These are phyloP conservation scores for Fraxinus dipetala DNA, from an alignment of 305 asterid species.

Conservation along the genomic window DNA sequence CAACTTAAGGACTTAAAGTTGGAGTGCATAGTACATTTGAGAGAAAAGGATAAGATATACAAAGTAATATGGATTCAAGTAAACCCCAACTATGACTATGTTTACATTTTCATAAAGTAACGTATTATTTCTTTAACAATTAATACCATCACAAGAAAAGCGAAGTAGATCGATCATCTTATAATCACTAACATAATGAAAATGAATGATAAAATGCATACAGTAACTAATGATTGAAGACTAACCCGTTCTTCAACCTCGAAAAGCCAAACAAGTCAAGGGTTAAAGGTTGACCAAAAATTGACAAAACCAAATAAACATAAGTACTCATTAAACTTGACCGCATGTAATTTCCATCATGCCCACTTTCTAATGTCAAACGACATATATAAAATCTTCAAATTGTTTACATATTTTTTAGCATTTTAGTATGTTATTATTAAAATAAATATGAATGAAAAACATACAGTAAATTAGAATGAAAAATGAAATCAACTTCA, in stretches of 20 bases:
- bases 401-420: no score
- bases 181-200: neutral
- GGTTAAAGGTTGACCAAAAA: neutral
- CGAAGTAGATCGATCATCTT: neutral
- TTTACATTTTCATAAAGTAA: neutral
- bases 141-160: neutral
- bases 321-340: neutral
- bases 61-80: neutral
- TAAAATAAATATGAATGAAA: neutral
- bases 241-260: neutral
- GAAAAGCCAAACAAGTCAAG: neutral
- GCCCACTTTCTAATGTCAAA: neutral
- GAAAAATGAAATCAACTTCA: no score
- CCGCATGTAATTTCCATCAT: no score
- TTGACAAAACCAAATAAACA: neutral
- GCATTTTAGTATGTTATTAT: neutral
- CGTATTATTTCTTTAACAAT: neutral
- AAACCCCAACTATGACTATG: neutral
- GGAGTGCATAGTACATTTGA: neutral
- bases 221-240: neutral
- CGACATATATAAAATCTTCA: neutral
- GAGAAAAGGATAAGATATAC: neutral
- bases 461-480: no score
- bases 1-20: neutral
- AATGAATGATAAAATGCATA: neutral